Evolutionary conservation across 306 rosid genomes (phyloP).

Genomic region (Begonia masoniana): DNA sequence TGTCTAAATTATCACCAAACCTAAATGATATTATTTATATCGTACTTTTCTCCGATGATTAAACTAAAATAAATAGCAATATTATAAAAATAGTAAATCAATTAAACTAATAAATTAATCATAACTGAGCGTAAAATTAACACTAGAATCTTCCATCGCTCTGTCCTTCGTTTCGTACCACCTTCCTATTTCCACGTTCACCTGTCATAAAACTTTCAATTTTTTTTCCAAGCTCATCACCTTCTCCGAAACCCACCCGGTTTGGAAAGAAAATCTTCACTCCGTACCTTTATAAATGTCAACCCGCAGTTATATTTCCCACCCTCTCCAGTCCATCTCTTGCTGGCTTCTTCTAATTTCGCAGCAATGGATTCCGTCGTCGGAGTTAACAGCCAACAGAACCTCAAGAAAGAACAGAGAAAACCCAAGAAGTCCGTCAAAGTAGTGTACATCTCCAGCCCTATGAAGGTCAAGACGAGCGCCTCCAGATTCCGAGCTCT

Average conservation of each 20-base stretch:
- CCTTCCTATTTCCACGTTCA: too few relatives aligned
- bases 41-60: too few relatives aligned
- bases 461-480: constrained; percentile 52
- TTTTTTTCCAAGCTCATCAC: constrained; percentile 7
- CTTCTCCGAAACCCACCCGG: constrained; percentile 21
- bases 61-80: too few relatives aligned
- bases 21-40: too few relatives aligned
- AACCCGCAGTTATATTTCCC: background rate
- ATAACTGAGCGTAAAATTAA: too few relatives aligned
- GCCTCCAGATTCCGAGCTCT: constrained; percentile 58
- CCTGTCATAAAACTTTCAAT: background rate
- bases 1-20: too few relatives aligned
- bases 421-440: constrained; percentile 34
- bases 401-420: constrained; percentile 20
- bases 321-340: background rate
- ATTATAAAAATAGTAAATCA: too few relatives aligned
- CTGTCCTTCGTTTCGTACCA: too few relatives aligned
- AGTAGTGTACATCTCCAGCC: constrained; percentile 64
- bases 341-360: background rate
- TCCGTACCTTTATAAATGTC: constrained; percentile 13
- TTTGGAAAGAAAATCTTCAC: constrained; percentile 4
- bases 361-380: constrained; percentile 11
- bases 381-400: constrained; percentile 15
- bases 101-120: too few relatives aligned
- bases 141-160: too few relatives aligned